Base-by-base conservation (phyloP, 2,329 filamentous ascomycete species). In the Madurella mycetomatis region DNA sequence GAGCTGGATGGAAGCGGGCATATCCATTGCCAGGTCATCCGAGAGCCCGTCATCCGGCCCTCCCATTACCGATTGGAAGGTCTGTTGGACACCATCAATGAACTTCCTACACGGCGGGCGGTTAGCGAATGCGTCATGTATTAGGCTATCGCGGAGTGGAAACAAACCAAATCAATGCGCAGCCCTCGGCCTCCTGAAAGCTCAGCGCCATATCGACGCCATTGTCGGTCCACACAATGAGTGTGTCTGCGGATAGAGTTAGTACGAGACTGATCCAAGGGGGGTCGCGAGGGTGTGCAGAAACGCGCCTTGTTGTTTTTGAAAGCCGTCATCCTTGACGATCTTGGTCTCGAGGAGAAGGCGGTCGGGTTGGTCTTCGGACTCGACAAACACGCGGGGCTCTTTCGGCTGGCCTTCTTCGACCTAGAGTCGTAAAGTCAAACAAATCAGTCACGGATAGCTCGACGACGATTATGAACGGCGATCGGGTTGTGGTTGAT, bases 201-300 rank as follows among this genome's bases (percentile, higher is more conserved):
- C 92, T 96, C 60, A 99, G 81, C 42, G 94, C 94, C 94, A 99
- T 97, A 69, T 99, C 94, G 53, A 92, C 85, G 55, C 88, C 88
- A 73, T 86, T 94, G 69, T 97, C 94, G 40, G 92, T 96, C 94
- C 94, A 99, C 57, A 99, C 92, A 59, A 99, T 97, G 57, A 99
- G 82, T 3, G 94, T 99, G 71, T 97, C 92, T 95, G 71, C 41
- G 51, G 39, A 42, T 16, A 62, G 47, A 62, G 25, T 64, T 57
- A 67, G 57, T 62, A 59, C 56, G 59, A 63, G 60, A 66, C 60
- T 60, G 57, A 61, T 57, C 53, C 45, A 54, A 69, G 57, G 63
- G 62, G 55, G 31, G 46, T 56, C 39, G 17, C 40, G 47, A 53
- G 44, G 47, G 47, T 25, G 25, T 25, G 25, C 44, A 58, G 49